Evolutionary conservation across 345 rosid genomes (phyloP), one percentile per base, ranked within the genome.

Genomic region (Anastatica hierochuntica): DNA sequence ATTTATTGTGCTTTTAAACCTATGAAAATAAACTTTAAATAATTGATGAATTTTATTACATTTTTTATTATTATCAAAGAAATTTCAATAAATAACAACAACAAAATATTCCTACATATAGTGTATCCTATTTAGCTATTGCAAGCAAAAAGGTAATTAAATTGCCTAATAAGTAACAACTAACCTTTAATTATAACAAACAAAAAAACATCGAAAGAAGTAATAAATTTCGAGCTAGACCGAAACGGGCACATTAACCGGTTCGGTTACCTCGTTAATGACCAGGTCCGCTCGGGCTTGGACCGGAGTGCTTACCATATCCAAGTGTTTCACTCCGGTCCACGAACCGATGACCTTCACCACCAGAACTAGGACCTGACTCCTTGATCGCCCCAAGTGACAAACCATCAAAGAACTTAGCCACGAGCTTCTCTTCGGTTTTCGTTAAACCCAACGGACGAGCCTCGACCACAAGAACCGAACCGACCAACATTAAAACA

Each of bases 361-460:
- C 79, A 56, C 85, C 68, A 29, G 62, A 54, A 49, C 68, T 76
- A 5, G 77, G 80, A 63, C 80, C 85, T 8, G 79, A 71, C 0
- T 48, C 19, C 16, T 82, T 82, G 43, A 79, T 71, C 26, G 76
- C 66, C 33, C 80, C 82, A 14, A 79, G 70, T 6, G 58, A 70
- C 16, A 72, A 58, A 35, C 77, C 79, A 46, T 76, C 78, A 2
- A 79, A 62, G 54, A 77, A 62, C 38, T 65, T 53, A 38, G 61
- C 66, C 17, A 46, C 55, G 4, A 54, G 55, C 40, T 64, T 56
- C 50, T 59, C 57, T 5, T 54, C 66, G 11, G 44, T 36, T 23
- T 52, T 53, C 1, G 55, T 43, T 44, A 52, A 44, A 15, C 71
- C 34, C 16, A 67, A 50, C 3, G 90, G 81, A 30, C 90, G 83